Conservation (phyloP, 306 rosid genomes). For the Trifolium fragiferum region DNA sequence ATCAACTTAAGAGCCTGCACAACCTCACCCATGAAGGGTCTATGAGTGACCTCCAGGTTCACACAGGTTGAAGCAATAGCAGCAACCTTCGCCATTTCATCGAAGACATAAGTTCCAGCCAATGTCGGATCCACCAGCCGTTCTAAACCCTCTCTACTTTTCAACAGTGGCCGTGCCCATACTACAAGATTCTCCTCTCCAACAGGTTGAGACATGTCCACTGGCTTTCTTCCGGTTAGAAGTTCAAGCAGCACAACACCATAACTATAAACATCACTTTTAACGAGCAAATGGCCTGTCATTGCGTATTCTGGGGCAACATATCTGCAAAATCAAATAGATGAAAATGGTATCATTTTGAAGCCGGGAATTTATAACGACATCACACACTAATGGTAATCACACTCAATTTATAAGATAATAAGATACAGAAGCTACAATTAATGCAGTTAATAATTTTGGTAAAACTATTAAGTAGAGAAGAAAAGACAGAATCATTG, state of each 20-base stretch:
- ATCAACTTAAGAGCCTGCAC: conserved; percentile 96
- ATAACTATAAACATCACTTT: conserved; percentile 95
- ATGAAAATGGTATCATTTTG: conserved; percentile 20
- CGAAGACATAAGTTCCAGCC: conserved; percentile 79
- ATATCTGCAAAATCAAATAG: conserved; percentile 63
- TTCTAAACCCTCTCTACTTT: conserved; percentile 80
- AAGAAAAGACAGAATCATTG: conserved; percentile 23
- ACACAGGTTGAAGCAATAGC: conserved; percentile 98
- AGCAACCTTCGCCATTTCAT: conserved; percentile 93
- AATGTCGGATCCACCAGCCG: conserved; percentile 82
- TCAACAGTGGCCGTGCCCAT: conserved; percentile 85
- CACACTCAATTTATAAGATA: conserved; percentile 9
- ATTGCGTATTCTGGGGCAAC: conserved; percentile 99
- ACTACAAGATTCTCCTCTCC: conserved; percentile 92
- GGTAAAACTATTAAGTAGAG: conserved; percentile 3
- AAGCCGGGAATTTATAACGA: conserved; percentile 36
- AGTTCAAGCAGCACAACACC: conserved; percentile 98
- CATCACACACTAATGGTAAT: conserved; percentile 1
- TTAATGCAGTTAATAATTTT: conserved; percentile 21
- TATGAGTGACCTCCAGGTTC: conserved; percentile 73
- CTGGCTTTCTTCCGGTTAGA: conserved; percentile 91
- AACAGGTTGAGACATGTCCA: conserved; percentile 83
- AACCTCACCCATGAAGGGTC: conserved; percentile 99
- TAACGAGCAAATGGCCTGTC: conserved; percentile 97
- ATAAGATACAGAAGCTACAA: conserved; percentile 12